Evolutionary conservation across 495 filamentous ascomycete species (phyloP).

Genomic region (Zalerion maritima): DNA sequence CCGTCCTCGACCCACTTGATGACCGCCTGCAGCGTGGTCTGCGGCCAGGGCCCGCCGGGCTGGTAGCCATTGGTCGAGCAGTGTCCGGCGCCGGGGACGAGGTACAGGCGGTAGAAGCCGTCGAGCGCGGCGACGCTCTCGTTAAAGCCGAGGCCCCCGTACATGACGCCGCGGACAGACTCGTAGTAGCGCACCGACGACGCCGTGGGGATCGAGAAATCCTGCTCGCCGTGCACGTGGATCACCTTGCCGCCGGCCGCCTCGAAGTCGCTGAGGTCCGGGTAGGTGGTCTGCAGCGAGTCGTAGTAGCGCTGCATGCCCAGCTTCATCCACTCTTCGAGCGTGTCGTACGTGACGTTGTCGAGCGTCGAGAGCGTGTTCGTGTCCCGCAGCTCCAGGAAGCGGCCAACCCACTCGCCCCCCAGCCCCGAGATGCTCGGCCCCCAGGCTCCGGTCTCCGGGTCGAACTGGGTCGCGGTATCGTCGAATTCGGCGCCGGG

Average conservation of each 20-base stretch:
- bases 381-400: constrained; percentile 21
- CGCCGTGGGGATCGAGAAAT: constrained; percentile 29
- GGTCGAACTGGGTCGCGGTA: constrained; percentile 27
- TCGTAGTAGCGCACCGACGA: constrained; percentile 36
- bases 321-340: constrained; percentile 29
- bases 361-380: constrained; percentile 20
- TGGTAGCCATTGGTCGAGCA: constrained; percentile 25
- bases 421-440: constrained; percentile 22
- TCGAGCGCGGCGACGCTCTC: constrained; percentile 22
- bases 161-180: constrained; percentile 35
- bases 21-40: constrained; percentile 26
- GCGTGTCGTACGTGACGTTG: constrained; percentile 33
- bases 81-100: constrained; percentile 38
- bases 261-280: constrained; percentile 30
- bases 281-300: constrained; percentile 31
- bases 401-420: constrained; percentile 19
- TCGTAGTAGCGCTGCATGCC: constrained; percentile 24
- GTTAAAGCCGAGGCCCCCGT: constrained; percentile 21
- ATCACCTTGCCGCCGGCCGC: constrained; percentile 35
- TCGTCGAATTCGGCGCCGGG: constrained; percentile 26
- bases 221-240: constrained; percentile 37
- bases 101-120: constrained; percentile 38
- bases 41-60: constrained; percentile 31
- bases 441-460: constrained; percentile 21
- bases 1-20: constrained; percentile 40